Evolutionary conservation across 2,329 filamentous ascomycete species (phyloP).

Genomic region (Gyromitra esculenta): DNA sequence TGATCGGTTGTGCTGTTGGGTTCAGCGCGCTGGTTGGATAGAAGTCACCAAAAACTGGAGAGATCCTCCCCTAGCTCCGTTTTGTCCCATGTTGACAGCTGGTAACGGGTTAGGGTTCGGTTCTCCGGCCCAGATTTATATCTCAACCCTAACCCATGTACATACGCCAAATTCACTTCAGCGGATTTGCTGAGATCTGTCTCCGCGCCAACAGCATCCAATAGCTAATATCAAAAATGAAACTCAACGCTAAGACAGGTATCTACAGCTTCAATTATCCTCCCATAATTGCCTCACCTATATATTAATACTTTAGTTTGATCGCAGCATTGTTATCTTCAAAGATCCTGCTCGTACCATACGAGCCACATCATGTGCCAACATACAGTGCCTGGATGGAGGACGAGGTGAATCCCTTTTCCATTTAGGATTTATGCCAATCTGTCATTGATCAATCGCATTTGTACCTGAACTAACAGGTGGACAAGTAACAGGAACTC

Average conservation of each 20-base stretch:
- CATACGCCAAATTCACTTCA: constrained; percentile 1
- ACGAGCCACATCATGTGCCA: constrained; percentile 80
- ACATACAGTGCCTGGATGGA: constrained; percentile 94
- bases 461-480: neutral
- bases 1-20: no score
- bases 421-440: neutral
- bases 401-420: constrained; percentile 67
- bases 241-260: constrained; percentile 48
- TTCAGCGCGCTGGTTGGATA: no score
- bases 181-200: neutral
- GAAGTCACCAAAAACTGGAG: no score
- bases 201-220: constrained; percentile 1
- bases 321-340: constrained; percentile 73
- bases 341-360: constrained; percentile 80
- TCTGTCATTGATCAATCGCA: neutral
- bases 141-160: constrained; percentile 6
- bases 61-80: no score
- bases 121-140: neutral
- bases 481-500: constrained; percentile 68
- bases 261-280: constrained; percentile 1
- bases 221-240: constrained; percentile 33
- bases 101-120: neutral
- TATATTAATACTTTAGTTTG: neutral
- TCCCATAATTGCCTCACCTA: neutral
- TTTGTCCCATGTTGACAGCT: neutral